Base-by-base conservation (phyloP, 805 yeast genomes). In the Candida taoyuanica region DNA sequence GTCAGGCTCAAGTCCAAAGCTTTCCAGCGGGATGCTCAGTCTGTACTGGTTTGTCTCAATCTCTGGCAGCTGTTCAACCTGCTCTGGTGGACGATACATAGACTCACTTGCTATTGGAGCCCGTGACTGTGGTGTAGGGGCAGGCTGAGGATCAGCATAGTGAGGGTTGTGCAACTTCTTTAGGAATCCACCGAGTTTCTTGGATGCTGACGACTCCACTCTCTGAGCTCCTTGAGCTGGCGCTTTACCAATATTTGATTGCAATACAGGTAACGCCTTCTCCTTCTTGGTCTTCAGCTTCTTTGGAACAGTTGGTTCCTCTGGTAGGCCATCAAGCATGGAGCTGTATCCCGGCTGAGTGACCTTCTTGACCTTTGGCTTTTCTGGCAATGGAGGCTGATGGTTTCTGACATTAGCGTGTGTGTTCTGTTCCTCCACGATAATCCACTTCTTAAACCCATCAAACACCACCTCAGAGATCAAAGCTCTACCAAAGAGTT, bases 401-500 rank as follows among this genome's bases (percentile, higher is more conserved):
- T 42, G 33, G 34, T 43, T 30, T 56, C 58, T 40, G 43, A 42
- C 29, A 45, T 39, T 38, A 12, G 44, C 35, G 17, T 39, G 46
- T 4, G 77, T 61, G 38, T 76, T 74, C 42, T 74, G 74, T 55
- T 85, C 94, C 45, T 85, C 83, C 15, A 85, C 67, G 13, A 83
- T 73, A 18, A 84, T 72, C 93, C 93, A 85, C 59, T 83, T 84
- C 50, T 73, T 84, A 50, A 68, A 87, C 23, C 79, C 89, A 47
- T 78, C 79, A 47, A 84, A 69, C 31, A 85, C 86, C 31, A 85
- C 86, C 50, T 87, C 96, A 36, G 85, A 74, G 6, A 87, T 85
- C 39, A 85, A 68, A 0, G 94, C 79, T 47, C 93, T 72, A 8
- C 96, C 96, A 64, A 87, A 87, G 2, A 81, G 59, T 23, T 73